phyloP scores from a whole-genome alignment of 176 grass and related monocot species.

The Hsuehochloa calcarea region DNA sequence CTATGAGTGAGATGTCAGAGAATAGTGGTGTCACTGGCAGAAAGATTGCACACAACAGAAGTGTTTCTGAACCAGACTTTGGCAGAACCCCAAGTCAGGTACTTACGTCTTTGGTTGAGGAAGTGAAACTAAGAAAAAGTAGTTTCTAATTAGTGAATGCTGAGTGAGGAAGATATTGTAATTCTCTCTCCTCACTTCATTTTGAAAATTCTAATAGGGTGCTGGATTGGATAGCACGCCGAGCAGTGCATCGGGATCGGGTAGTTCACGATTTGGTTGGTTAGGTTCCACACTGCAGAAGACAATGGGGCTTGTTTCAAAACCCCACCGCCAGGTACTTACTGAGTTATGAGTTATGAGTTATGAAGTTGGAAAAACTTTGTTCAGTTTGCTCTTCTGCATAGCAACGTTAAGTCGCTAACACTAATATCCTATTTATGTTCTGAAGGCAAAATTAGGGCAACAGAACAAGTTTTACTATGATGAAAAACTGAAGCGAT shows the following conservation, averaged over 20 bases:
- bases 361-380: not conserved
- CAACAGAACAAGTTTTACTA: constrained; percentile 97
- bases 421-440: constrained; percentile 14
- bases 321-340: constrained; percentile 77
- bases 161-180: not conserved
- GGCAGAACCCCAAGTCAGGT: constrained; percentile 87
- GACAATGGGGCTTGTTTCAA: constrained; percentile 77
- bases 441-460: constrained; percentile 82
- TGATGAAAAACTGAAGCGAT: constrained; percentile 86
- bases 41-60: constrained; percentile 71
- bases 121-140: constrained; percentile 6
- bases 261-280: constrained; percentile 82
- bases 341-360: not conserved
- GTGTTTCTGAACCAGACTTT: constrained; percentile 96
- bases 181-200: constrained; percentile 15
- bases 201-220: constrained; percentile 48
- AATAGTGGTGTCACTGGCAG: constrained; percentile 53
- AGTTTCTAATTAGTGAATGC: constrained; percentile 8
- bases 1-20: constrained; percentile 61
- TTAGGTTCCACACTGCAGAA: constrained; percentile 77
- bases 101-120: not conserved
- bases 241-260: constrained; percentile 41
- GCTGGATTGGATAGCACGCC: constrained; percentile 45
- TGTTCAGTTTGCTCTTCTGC: not conserved
- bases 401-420: not conserved